These are phyloP conservation scores for Bruguiera parviflora DNA, from an alignment of 345 rosid genomes.

Conservation along the genomic window DNA sequence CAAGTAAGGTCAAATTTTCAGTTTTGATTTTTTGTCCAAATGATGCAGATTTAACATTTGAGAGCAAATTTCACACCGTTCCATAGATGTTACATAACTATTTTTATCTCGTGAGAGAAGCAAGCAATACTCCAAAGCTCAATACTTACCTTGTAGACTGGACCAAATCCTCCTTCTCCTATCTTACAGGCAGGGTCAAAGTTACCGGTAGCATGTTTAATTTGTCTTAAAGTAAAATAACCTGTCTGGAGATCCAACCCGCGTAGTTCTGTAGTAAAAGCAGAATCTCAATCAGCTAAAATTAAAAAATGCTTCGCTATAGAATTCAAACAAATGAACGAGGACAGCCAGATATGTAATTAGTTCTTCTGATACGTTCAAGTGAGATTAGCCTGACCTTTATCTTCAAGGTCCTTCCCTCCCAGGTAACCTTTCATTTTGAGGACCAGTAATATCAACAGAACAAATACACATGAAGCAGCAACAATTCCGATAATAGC, in stretches of 20 bases:
- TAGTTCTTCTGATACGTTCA: neutral
- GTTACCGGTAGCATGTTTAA: conserved; percentile 64
- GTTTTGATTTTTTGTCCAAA: neutral
- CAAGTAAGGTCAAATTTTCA: conserved; percentile 7
- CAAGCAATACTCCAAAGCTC: neutral
- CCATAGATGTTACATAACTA: neutral
- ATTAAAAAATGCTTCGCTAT: neutral
- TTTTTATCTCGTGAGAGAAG: neutral
- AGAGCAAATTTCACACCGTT: neutral
- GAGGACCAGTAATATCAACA: conserved; percentile 44
- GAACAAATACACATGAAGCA: conserved; percentile 38
- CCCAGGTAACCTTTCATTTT: conserved; percentile 52
- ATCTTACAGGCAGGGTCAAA: conserved; percentile 70
- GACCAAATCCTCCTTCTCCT: conserved; percentile 95
- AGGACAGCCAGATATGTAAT: too few species aligned
- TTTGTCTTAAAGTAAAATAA: conserved; percentile 63
- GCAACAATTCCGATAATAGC: conserved; percentile 63
- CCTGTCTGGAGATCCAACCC: conserved; percentile 74
- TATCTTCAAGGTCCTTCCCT: conserved; percentile 47
- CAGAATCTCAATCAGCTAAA: neutral
- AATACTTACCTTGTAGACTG: conserved; percentile 72
- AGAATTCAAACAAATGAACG: neutral
- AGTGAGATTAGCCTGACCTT: conserved; percentile 35
- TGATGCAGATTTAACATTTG: neutral
- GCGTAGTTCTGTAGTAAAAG: conserved; percentile 42